phyloP scores from a whole-genome alignment of 1,139 yeast genomes.

The Debaryomyces sp. region DNA sequence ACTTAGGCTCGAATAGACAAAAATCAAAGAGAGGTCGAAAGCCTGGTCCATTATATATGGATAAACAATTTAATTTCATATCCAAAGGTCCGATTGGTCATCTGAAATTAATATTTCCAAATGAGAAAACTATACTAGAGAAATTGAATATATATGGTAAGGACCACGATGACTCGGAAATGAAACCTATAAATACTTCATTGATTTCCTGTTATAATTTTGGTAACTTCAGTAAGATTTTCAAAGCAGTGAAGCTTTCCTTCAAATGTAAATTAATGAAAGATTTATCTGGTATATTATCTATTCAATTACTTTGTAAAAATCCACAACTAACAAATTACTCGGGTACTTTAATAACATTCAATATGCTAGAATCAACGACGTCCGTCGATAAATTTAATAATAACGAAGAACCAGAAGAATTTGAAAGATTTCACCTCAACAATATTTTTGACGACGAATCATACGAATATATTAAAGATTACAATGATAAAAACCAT shows the following conservation, averaged over 20 bases:
- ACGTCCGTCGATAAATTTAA: slow-evolving; percentile 18
- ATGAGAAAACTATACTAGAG: slow-evolving; percentile 63
- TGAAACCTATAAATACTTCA: slow-evolving; percentile 25
- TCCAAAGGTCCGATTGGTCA: slow-evolving; percentile 72
- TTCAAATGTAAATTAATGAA: slow-evolving; percentile 61
- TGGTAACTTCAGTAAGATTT: slow-evolving; percentile 51
- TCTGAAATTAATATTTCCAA: slow-evolving; percentile 69
- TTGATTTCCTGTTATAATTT: slow-evolving; percentile 54
- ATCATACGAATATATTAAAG: slow-evolving; percentile 24
- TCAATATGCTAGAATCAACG: slow-evolving; percentile 55
- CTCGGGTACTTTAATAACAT: slow-evolving; percentile 65
- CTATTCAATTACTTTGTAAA: slow-evolving; percentile 47
- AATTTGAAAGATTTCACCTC: slow-evolving; percentile 10
- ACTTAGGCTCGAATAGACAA: slow-evolving; percentile 2
- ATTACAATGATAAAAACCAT: slow-evolving; percentile 11
- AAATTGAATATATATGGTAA: slow-evolving; percentile 28
- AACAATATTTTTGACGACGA: slow-evolving; percentile 29
- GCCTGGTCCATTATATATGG: slow-evolving; percentile 17
- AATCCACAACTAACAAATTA: slow-evolving; percentile 36
- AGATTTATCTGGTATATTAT: slow-evolving; percentile 57
- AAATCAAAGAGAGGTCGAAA: neutral
- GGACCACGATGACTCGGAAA: slow-evolving; percentile 8
- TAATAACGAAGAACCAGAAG: slow-evolving; percentile 8
- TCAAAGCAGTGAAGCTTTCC: slow-evolving; percentile 58
- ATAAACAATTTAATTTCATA: slow-evolving; percentile 51